Conservation (phyloP, 441 rosid genomes). For the Populus trichocarpa region DNA sequence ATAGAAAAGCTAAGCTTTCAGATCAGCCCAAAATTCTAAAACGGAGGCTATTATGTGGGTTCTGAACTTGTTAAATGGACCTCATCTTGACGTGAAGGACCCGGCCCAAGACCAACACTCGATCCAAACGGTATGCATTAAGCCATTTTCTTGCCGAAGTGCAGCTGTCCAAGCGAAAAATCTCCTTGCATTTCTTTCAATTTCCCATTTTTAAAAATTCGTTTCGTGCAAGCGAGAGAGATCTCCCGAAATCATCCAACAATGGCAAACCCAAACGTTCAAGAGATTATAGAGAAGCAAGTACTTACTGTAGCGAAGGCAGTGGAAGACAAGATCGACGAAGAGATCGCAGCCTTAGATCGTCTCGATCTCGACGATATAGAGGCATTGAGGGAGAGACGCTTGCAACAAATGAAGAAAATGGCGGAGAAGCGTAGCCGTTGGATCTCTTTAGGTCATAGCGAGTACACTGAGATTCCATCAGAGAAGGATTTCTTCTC, state of each 20-base stretch:
- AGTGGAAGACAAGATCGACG: slow-evolving; percentile 79
- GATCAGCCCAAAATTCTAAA: background rate
- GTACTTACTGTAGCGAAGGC: slow-evolving; percentile 85
- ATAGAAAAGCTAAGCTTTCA: background rate
- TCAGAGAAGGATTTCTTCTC: slow-evolving; percentile 85
- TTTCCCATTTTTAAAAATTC: background rate
- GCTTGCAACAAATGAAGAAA: slow-evolving; percentile 84
- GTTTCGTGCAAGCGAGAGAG: background rate
- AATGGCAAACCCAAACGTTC: slow-evolving; percentile 59
- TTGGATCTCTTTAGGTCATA: slow-evolving; percentile 91
- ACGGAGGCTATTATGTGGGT: background rate
- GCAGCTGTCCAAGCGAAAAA: too few species aligned
- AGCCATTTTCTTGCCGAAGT: background rate
- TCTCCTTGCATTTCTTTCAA: background rate
- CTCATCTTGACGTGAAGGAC: background rate
- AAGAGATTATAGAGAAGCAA: slow-evolving; percentile 89
- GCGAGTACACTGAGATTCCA: slow-evolving; percentile 79
- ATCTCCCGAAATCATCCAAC: slow-evolving; percentile 11
- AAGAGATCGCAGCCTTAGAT: slow-evolving; percentile 73
- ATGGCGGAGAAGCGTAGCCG: slow-evolving; percentile 90
- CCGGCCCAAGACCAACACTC: background rate
- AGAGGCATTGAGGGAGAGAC: slow-evolving; percentile 71
- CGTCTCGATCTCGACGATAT: slow-evolving; percentile 75
- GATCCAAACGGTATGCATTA: background rate
- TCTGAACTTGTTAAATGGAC: background rate